Percentiles rank a stretch among this genome's conserved stretches.
phyloP scores from a whole-genome alignment of 306 rosid genomes.

The Alnus glutinosa region DNA sequence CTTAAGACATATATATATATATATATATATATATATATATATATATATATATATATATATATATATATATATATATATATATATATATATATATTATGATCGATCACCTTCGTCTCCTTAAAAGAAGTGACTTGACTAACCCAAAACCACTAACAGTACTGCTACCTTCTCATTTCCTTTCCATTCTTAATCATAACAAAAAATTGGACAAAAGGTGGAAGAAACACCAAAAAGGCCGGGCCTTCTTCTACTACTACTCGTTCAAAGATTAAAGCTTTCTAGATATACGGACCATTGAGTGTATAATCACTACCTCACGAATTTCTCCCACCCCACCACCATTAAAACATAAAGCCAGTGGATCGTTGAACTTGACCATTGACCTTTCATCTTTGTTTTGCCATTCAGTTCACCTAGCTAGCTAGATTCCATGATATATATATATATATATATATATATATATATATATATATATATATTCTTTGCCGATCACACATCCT shows the following conservation, averaged over 20 bases:
- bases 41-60: too few species aligned
- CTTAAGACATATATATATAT: too few species aligned
- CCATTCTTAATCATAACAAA: background rate
- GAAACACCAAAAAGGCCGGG: constrained; percentile 30
- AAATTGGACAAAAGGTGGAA: constrained; percentile 20
- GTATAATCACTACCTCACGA: constrained; percentile 25
- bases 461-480: too few species aligned
- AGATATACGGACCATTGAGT: constrained; percentile 34
- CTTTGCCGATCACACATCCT: background rate
- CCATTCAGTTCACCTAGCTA: background rate
- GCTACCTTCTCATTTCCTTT: too few species aligned
- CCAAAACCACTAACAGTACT: constrained; percentile 26
- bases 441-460: too few species aligned
- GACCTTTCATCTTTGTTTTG: background rate
- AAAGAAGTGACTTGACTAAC: constrained; percentile 66
- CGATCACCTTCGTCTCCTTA: constrained; percentile 46
- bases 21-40: too few species aligned
- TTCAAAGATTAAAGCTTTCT: constrained; percentile 37
- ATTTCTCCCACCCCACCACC: background rate
- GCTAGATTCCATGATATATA: too few species aligned
- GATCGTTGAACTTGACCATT: background rate
- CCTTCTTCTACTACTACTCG: constrained; percentile 16
- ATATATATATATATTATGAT: too few species aligned
- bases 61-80: too few species aligned
- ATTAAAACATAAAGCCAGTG: background rate